Base-by-base conservation (phyloP, 371 early-diverging fungal species). In the Conidiobolus incongruus region DNA sequence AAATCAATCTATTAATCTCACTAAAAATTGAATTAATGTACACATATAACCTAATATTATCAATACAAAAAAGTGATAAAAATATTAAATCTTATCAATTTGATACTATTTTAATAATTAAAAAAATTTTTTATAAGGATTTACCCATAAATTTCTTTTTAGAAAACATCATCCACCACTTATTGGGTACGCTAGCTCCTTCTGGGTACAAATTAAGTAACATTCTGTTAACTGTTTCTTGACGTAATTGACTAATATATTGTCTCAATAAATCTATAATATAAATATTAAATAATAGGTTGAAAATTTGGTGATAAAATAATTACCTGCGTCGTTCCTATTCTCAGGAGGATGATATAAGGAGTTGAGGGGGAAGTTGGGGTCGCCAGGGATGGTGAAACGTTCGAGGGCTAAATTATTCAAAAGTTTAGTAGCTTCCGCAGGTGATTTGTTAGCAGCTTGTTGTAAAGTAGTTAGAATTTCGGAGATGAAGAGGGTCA, bases 131-230 rank as follows among this genome's bases (percentile, higher is more conserved):
- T 59, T 68, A 75, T 40, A 75, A 54, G 20, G 67, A 58, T 65
- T 81, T 73, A 55, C 78, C 77, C 94, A 96, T 94, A 53, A 96
- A 96, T 69, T 89, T 86, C 56, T 91, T 68, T 75, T 92, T 94
- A 48, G 81, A 72, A 66, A 96, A 96, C 54, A 83, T 76, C 75
- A 92, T 70, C 96, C 96, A 96, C 95, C 95, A 96, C 55, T 94
- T 94, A 68, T 83, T 83, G 29, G 86, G 82, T 43, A 46, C 47
- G 6, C 63, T 67, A 26, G 65, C 79, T 42, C 78, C 81, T 21
- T 72, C 68, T n/a, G n/a, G n/a, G 58, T 81, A 96, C 23, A 91
- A 63, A 35, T 66, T 67, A 19, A 73, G 72, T 2, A 76, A 67
- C 33, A 96, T 63, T 34, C 96, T 57, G 38, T 55, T 46, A 4